Percentiles rank a stretch among this genome's conserved stretches.
Conservation (phyloP, 1,284 basidiomycete species). For the Pseudozyma tsukubaensis region DNA sequence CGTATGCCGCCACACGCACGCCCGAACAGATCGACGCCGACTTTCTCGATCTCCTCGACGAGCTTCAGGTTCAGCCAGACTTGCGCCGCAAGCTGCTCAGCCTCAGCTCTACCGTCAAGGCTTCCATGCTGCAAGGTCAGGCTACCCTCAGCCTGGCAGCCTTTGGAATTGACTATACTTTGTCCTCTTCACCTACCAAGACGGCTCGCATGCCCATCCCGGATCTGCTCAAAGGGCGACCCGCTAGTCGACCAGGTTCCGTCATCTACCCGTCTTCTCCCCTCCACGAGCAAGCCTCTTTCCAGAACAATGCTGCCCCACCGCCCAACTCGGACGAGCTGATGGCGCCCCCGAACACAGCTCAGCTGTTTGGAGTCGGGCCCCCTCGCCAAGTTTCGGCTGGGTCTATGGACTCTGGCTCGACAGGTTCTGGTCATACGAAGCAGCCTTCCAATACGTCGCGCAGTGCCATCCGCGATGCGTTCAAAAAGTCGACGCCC, state of each 20-base stretch:
- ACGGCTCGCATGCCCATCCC: slow-evolving; percentile 44
- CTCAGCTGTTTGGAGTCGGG: slow-evolving; percentile 42
- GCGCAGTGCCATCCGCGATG: slow-evolving; percentile 32
- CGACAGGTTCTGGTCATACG: slow-evolving; percentile 13
- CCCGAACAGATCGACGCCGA: slow-evolving; percentile 54
- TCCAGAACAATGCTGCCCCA: background rate
- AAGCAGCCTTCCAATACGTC: slow-evolving; percentile 20
- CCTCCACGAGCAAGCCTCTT: slow-evolving; percentile 2
- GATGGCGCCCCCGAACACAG: slow-evolving; percentile 48
- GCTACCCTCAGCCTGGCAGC: slow-evolving; percentile 75
- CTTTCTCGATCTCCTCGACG: slow-evolving; percentile 52
- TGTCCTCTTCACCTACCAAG: slow-evolving; percentile 25
- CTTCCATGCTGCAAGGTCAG: slow-evolving; percentile 88
- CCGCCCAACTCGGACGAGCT: slow-evolving; percentile 21
- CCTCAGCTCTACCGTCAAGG: slow-evolving; percentile 84
- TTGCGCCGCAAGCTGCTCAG: slow-evolving; percentile 80
- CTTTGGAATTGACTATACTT: slow-evolving; percentile 44
- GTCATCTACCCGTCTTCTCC: slow-evolving; percentile 23
- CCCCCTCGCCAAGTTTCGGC: slow-evolving; percentile 35
- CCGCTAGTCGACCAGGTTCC: slow-evolving; percentile 24
- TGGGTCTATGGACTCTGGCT: slow-evolving; percentile 26
- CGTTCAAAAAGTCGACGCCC: slow-evolving; percentile 39
- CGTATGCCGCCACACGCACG: slow-evolving; percentile 20
- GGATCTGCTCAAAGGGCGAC: slow-evolving; percentile 26
- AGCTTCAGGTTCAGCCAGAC: slow-evolving; percentile 77